Evolutionary conservation across 2,329 filamentous ascomycete genomes (phyloP).

Genomic region (Paracoccidioides brasiliensis): DNA sequence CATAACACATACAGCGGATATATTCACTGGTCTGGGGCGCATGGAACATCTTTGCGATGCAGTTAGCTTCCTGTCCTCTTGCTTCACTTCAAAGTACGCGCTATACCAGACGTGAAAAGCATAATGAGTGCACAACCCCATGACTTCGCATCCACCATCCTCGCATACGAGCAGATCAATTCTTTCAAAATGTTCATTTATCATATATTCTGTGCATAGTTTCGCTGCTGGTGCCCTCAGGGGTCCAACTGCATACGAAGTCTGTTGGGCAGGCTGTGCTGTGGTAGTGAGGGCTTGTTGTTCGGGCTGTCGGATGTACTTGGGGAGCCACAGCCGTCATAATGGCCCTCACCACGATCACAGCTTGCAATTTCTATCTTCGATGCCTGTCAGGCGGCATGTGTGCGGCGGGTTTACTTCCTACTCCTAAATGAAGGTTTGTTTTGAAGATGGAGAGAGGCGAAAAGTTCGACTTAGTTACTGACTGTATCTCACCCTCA

Average conservation of each 20-base stretch:
- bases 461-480: not conserved
- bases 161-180: too few species aligned
- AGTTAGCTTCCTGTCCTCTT: too few species aligned
- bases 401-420: slow-evolving; percentile 23
- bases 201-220: not conserved
- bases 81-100: too few species aligned
- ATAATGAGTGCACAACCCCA: too few species aligned
- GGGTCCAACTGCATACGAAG: slow-evolving; percentile 24
- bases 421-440: slow-evolving; percentile 19
- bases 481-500: too few species aligned
- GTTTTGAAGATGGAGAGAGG: not conserved
- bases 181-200: not conserved
- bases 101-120: too few species aligned
- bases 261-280: slow-evolving; percentile 38
- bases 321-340: slow-evolving; percentile 30
- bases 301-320: slow-evolving; percentile 28
- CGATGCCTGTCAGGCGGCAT: slow-evolving; percentile 36
- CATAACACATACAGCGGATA: too few species aligned
- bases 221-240: slow-evolving; percentile 2
- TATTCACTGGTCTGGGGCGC: too few species aligned
- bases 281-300: slow-evolving; percentile 36
- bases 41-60: too few species aligned
- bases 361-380: slow-evolving; percentile 35
- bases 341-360: slow-evolving; percentile 28
- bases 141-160: too few species aligned